Conservation (phyloP, 2,329 filamentous ascomycete species). For the Acephala macrosclerotiorum region DNA sequence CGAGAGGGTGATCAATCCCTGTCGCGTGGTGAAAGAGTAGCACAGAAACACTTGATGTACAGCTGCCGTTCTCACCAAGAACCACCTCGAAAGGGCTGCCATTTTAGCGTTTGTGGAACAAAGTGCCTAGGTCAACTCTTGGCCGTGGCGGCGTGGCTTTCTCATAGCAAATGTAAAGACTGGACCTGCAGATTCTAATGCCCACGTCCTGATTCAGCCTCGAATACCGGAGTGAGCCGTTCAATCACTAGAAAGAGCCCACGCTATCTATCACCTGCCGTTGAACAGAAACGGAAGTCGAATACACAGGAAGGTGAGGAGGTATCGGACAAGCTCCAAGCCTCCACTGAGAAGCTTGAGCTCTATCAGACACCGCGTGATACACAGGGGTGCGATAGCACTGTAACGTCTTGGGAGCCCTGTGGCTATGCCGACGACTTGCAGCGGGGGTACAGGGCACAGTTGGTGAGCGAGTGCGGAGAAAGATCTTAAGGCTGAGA, state of each 20-base stretch:
- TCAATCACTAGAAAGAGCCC: neutral
- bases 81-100: slow-evolving; percentile 1
- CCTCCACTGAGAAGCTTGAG: slow-evolving; percentile 10
- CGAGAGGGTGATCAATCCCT: neutral
- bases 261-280: neutral
- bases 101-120: no score
- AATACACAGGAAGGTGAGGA: neutral
- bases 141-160: no score
- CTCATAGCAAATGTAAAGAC: no score
- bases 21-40: neutral
- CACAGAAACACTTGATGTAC: neutral
- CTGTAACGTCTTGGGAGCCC: slow-evolving; percentile 1
- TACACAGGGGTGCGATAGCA: neutral
- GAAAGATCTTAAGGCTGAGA: neutral
- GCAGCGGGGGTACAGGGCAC: neutral
- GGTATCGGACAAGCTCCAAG: neutral
- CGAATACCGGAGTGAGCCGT: neutral
- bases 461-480: neutral
- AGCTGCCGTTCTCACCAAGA: neutral
- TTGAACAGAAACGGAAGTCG: neutral
- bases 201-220: neutral
- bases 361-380: slow-evolving; percentile 4
- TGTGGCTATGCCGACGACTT: slow-evolving; percentile 2
- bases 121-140: no score
- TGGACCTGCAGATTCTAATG: no score